Evolutionary conservation across 2,329 filamentous ascomycete genomes (phyloP).

Genomic region (Exutisphaerella laricina): DNA sequence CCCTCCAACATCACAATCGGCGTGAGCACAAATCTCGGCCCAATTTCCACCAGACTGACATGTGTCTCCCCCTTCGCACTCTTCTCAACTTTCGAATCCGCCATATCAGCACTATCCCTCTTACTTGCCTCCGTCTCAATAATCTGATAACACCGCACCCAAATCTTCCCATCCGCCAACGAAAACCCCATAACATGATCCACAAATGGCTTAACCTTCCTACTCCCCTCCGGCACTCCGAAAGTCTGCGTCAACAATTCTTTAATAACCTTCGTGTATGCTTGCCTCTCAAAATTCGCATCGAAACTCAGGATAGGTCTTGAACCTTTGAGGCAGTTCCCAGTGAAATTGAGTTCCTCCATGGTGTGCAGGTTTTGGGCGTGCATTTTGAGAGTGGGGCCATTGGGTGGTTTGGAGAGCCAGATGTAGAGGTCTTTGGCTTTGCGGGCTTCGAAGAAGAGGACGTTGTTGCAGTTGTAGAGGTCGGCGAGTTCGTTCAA

Average conservation of each 20-base stretch:
- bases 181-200: constrained; percentile 94
- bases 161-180: constrained; percentile 87
- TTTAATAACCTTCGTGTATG: constrained; percentile 76
- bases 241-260: constrained; percentile 88
- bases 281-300: constrained; percentile 62
- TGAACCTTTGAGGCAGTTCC: constrained; percentile 93
- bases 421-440: constrained; percentile 91
- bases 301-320: constrained; percentile 91
- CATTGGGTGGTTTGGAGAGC: constrained; percentile 86
- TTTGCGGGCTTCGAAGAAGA: constrained; percentile 95
- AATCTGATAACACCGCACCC: constrained; percentile 93
- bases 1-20: constrained; percentile 94
- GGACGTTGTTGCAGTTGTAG: constrained; percentile 89
- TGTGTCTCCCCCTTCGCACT: constrained; percentile 57
- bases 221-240: constrained; percentile 79
- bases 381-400: constrained; percentile 69
- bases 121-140: constrained; percentile 68
- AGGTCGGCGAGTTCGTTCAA: constrained; percentile 72
- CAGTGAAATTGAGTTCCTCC: constrained; percentile 94
- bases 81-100: constrained; percentile 35
- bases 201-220: constrained; percentile 91
- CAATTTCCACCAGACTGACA: constrained; percentile 83
- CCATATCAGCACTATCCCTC: constrained; percentile 34
- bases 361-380: constrained; percentile 79
- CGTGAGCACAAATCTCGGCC: constrained; percentile 85